phyloP scores from a whole-genome alignment of 768 basidiomycete genomes.

The Epithele typhae region DNA sequence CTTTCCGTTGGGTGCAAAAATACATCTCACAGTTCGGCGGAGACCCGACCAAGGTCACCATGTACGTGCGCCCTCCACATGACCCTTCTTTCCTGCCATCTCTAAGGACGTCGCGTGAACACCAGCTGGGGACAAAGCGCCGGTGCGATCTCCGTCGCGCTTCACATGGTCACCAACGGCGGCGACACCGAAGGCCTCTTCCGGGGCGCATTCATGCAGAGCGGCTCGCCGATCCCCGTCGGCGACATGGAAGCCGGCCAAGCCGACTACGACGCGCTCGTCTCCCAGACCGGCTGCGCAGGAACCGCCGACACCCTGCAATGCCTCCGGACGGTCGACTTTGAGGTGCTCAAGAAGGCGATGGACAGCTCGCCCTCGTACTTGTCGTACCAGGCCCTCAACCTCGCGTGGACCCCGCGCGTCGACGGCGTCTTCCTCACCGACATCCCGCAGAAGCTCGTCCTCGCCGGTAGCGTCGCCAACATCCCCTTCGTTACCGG shows the following conservation, averaged over 20 bases:
- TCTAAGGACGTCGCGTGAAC: background rate
- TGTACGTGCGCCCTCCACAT: conserved; percentile 20
- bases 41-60: conserved; percentile 39
- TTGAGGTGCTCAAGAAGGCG: conserved; percentile 25
- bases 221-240: conserved; percentile 1
- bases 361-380: conserved; percentile 31
- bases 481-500: conserved; percentile 13
- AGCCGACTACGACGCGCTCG: conserved; percentile 39
- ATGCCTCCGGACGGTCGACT: conserved; percentile 39
- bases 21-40: conserved; percentile 41
- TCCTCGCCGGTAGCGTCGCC: conserved; percentile 11
- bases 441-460: conserved; percentile 3
- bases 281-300: conserved; percentile 33
- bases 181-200: conserved; percentile 21
- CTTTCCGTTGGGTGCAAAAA: conserved; percentile 38
- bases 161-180: conserved; percentile 24
- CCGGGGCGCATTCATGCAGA: conserved; percentile 34
- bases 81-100: no score
- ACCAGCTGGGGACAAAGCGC: conserved; percentile 34
- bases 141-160: conserved; percentile 29
- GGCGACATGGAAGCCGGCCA: conserved; percentile 24
- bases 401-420: conserved; percentile 11
- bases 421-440: conserved; percentile 18
- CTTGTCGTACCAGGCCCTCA: conserved; percentile 27
- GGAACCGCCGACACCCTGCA: conserved; percentile 31